Base-by-base conservation (phyloP, 768 basidiomycete species). In the Russula dissimulans region DNA sequence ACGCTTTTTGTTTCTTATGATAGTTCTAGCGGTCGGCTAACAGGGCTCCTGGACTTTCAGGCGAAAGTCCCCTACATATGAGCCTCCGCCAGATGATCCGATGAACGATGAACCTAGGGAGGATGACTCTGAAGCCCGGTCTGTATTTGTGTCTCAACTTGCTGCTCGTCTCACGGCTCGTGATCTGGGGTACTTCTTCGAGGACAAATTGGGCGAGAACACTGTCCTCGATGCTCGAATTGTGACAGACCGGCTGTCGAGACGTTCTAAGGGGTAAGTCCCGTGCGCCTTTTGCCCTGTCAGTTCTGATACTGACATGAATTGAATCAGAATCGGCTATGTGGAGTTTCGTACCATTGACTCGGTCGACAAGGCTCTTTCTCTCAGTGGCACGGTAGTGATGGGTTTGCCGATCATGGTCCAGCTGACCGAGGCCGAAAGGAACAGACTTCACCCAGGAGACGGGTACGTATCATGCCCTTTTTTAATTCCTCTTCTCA, bases 381-480 rank as follows among this genome's bases (percentile, higher is more conserved):
- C 81, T 65, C 81, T 98, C 59, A 87, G 87, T 70, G 97, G 97
- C 68, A 97, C 95, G 50, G 85, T 95, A 61, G 94, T 99, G 63
- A 95, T 99, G 91, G 97, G 97, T 68, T 81, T 98, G 57, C 97
- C 97, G 56, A 93, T 99, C 67, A 87, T 91, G 77, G 91, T 99
- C 50, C 93, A 97, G 72, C 83, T 91, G 64, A 98, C 95, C 66
- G 97, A 99, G 78, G 88, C 97, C 45, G 95, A 98, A 78, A 82
- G 93, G 70, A 97, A 93, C 70, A 85, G 83, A 68, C 81, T 85
- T 70, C 91, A 91, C 77, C 82, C 91, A 71, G 91, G 90, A 62
- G 91, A 92, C 69, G 87, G 86, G 91, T 91, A 71, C 66, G 86
- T 73, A 42, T 31, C 3, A 9, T 52, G 38, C 26, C 17, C 46